Evolutionary conservation across 2,329 filamentous ascomycete genomes (phyloP).

Genomic region (Nothomitra cinnamomea): DNA sequence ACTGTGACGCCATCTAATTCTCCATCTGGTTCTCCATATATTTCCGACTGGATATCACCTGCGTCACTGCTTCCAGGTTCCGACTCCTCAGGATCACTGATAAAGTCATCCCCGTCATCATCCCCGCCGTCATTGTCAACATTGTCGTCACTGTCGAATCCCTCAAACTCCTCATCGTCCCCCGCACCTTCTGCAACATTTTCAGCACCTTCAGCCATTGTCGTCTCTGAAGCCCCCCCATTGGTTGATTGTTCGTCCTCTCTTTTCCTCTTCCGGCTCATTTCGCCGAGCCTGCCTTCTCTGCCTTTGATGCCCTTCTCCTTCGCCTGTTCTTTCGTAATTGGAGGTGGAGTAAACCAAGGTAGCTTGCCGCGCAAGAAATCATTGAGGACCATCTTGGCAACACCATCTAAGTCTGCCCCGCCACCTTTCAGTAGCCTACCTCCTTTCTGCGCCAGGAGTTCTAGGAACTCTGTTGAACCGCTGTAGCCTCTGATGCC

Average conservation of each 20-base stretch:
- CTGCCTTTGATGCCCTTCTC: slow-evolving; percentile 46
- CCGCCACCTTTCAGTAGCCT: slow-evolving; percentile 83
- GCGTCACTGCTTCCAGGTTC: neutral
- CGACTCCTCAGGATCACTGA: neutral
- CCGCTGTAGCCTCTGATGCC: slow-evolving; percentile 65
- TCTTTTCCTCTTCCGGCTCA: slow-evolving; percentile 58
- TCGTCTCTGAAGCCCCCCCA: slow-evolving; percentile 18
- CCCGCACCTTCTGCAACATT: slow-evolving; percentile 14
- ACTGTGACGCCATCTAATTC: neutral
- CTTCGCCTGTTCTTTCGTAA: slow-evolving; percentile 33
- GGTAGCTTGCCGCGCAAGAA: slow-evolving; percentile 91
- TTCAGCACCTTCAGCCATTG: slow-evolving; percentile 9
- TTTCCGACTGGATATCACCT: too few species aligned
- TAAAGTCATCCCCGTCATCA: slow-evolving; percentile 7
- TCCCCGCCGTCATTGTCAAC: slow-evolving; percentile 13
- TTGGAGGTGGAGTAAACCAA: slow-evolving; percentile 79
- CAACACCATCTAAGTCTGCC: slow-evolving; percentile 83
- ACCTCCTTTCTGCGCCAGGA: slow-evolving; percentile 73
- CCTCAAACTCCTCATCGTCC: slow-evolving; percentile 14
- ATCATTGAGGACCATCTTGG: slow-evolving; percentile 93
- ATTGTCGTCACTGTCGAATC: slow-evolving; percentile 18
- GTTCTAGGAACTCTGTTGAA: slow-evolving; percentile 67
- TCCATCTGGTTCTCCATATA: neutral
- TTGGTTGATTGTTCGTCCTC: slow-evolving; percentile 33
- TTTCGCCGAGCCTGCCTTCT: slow-evolving; percentile 67